phyloP scores from a whole-genome alignment of 768 basidiomycete species.

The Leucogyrophana mollusca region DNA sequence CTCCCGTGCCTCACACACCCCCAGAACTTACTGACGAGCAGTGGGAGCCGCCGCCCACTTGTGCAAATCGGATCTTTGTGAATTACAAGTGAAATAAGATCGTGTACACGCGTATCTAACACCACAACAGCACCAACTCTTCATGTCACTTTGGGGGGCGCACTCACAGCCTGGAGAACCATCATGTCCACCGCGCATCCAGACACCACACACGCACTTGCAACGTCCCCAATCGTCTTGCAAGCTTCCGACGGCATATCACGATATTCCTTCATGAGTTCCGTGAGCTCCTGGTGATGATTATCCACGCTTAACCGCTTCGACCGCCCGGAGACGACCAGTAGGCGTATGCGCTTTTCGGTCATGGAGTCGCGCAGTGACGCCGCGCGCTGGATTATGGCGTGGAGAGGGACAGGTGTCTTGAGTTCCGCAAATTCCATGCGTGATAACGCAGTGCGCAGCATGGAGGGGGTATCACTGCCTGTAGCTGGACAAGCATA shows the following conservation, averaged over 20 bases:
- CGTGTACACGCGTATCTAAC: no score
- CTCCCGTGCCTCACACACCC: no score
- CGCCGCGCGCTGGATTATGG: conserved; percentile 44
- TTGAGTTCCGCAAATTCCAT: conserved; percentile 57
- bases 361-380: conserved; percentile 19
- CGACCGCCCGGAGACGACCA: conserved; percentile 77
- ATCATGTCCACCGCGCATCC: conserved; percentile 58
- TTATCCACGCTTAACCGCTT: conserved; percentile 63
- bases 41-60: no score
- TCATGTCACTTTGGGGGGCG: background rate
- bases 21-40: no score
- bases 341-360: conserved; percentile 36
- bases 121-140: no score
- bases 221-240: conserved; percentile 86
- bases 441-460: conserved; percentile 50
- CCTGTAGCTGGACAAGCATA: conserved; percentile 39
- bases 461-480: conserved; percentile 1
- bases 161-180: conserved; percentile 62
- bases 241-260: background rate
- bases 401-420: conserved; percentile 55
- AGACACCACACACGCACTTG: conserved; percentile 68
- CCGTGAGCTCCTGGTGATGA: conserved; percentile 57
- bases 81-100: no score
- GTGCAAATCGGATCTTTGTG: no score
- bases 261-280: conserved; percentile 37